phyloP scores from a whole-genome alignment of 306 rosid genomes.

The Begonia peltatifolia region DNA sequence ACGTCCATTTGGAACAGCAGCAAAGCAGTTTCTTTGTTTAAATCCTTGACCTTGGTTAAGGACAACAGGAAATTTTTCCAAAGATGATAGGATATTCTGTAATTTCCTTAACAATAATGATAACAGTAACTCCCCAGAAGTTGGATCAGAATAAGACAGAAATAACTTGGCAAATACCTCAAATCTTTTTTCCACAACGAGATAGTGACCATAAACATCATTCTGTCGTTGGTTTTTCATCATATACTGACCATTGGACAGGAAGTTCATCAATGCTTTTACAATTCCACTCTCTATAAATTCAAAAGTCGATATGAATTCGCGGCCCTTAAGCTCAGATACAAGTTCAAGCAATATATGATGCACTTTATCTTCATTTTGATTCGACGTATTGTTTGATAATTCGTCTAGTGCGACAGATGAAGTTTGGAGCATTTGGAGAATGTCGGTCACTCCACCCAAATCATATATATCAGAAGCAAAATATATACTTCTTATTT shows the following conservation, averaged over 20 bases:
- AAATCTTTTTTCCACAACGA: conserved; percentile 57
- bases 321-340: conserved; percentile 59
- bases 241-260: conserved; percentile 49
- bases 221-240: conserved; percentile 23
- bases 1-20: conserved; percentile 51
- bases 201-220: conserved; percentile 16
- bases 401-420: conserved; percentile 43
- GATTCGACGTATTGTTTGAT: conserved; percentile 28
- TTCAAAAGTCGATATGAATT: conserved; percentile 90
- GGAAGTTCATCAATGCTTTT: conserved; percentile 53
- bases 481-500: conserved; percentile 43
- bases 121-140: conserved; percentile 36
- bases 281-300: conserved; percentile 87
- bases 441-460: conserved; percentile 58
- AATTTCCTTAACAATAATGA: conserved; percentile 44
- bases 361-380: conserved; percentile 40
- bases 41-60: conserved; percentile 43
- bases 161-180: conserved; percentile 60
- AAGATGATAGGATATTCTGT: conserved; percentile 62
- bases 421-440: conserved; percentile 53
- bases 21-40: conserved; percentile 50
- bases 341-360: conserved; percentile 43
- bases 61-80: conserved; percentile 78
- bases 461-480: conserved; percentile 54
- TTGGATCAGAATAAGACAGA: conserved; percentile 28